Conservation (phyloP, 108 stramenopile species). For the Conticribra guillardii region DNA sequence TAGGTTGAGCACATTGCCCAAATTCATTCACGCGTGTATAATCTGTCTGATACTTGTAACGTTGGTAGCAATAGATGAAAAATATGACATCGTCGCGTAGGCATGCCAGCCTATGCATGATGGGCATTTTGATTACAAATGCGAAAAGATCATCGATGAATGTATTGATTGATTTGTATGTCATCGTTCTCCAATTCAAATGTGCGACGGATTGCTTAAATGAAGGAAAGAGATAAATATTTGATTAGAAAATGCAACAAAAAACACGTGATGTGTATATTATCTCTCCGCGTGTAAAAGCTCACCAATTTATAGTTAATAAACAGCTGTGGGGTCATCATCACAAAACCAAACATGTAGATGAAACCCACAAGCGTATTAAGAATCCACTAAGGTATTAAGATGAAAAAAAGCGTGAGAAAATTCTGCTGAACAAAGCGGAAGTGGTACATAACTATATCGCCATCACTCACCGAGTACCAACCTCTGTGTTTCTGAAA, state of each 20-base stretch:
- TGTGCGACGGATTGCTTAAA: constrained; percentile 77
- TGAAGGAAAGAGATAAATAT: background rate
- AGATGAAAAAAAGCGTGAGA: background rate
- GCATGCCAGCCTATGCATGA: constrained; percentile 85
- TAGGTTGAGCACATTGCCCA: constrained; percentile 57
- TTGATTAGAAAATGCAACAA: too few species aligned
- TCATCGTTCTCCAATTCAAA: constrained; percentile 86
- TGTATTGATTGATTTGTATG: constrained; percentile 88
- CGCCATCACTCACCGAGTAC: constrained; percentile 57
- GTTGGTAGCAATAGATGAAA: constrained; percentile 85
- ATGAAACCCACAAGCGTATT: constrained; percentile 76
- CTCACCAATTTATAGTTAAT: constrained; percentile 89
- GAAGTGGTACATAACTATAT: background rate
- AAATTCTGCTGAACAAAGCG: background rate
- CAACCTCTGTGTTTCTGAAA: constrained; percentile 78
- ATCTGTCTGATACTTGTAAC: constrained; percentile 79
- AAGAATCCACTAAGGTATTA: constrained; percentile 56
- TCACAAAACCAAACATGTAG: constrained; percentile 91
- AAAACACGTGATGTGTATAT: too few species aligned
- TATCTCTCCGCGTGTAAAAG: too few species aligned
- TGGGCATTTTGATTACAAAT: constrained; percentile 90
- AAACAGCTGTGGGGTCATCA: constrained; percentile 94
- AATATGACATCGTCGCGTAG: constrained; percentile 92
- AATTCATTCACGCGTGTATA: constrained; percentile 68
- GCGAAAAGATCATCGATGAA: constrained; percentile 92